These are phyloP conservation scores for Vicia faba DNA, from an alignment of 306 rosid species.

Conservation along the genomic window DNA sequence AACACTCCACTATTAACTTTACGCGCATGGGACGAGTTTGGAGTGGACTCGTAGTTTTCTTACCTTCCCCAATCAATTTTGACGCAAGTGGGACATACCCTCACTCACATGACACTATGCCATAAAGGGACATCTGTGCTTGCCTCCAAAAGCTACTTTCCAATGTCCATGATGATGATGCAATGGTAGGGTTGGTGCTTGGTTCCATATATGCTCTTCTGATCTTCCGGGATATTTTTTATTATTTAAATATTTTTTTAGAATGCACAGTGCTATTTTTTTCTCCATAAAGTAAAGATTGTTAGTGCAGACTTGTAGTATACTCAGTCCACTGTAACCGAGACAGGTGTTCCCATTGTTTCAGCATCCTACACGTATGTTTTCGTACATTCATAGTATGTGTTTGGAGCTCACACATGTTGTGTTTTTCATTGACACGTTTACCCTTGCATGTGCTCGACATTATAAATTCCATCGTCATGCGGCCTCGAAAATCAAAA, in stretches of 20 bases:
- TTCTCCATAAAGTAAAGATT: background rate
- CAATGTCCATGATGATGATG: constrained; percentile 13
- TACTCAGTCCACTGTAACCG: constrained; percentile 24
- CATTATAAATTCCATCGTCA: background rate
- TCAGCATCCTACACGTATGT: constrained; percentile 53
- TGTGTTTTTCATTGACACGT: constrained; percentile 29
- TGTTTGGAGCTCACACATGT: constrained; percentile 18
- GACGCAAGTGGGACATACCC: background rate
- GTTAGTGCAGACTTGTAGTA: background rate
- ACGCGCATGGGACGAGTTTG: background rate
- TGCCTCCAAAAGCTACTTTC: background rate
- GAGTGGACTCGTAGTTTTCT: background rate
- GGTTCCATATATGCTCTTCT: background rate
- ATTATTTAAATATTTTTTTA: background rate
- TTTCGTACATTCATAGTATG: background rate
- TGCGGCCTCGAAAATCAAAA: background rate
- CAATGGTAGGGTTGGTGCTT: constrained; percentile 36
- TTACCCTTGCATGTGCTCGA: background rate
- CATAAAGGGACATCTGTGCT: background rate
- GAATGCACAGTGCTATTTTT: constrained; percentile 20
- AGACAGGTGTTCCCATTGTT: constrained; percentile 20
- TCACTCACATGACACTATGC: background rate
- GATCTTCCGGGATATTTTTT: constrained; percentile 1
- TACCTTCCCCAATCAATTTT: background rate
- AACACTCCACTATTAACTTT: too few species aligned